Conservation (phyloP, 2,329 filamentous ascomycete genomes). For the Zelopaecilomyces penicillatus region DNA sequence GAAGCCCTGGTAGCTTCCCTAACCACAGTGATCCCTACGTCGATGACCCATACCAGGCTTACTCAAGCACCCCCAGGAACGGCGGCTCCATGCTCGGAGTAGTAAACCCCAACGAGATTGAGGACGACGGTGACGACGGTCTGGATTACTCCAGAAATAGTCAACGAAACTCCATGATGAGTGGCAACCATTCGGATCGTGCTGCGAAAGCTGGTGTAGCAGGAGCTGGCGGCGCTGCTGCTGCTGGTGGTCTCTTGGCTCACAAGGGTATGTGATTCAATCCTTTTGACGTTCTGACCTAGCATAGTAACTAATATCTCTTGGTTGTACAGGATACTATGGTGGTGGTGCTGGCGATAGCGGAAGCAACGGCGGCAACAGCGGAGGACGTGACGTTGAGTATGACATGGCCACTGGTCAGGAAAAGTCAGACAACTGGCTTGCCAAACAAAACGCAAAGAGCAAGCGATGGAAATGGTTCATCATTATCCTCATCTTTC, state of each 20-base stretch:
- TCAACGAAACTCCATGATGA: slow-evolving; percentile 51
- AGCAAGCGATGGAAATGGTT: slow-evolving; percentile 63
- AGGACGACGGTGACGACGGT: slow-evolving; percentile 83
- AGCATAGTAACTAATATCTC: not conserved
- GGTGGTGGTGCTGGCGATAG: not conserved
- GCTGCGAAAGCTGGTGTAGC: slow-evolving; percentile 20
- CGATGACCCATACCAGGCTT: slow-evolving; percentile 60
- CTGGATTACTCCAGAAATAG: slow-evolving; percentile 44
- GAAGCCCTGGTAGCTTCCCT: slow-evolving; percentile 32
- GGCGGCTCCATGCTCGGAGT: slow-evolving; percentile 44
- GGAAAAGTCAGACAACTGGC: slow-evolving; percentile 12
- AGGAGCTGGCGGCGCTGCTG: slow-evolving; percentile 36
- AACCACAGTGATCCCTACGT: slow-evolving; percentile 38
- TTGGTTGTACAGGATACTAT: not conserved
- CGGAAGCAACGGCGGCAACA: slow-evolving; percentile 10
- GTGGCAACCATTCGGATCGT: slow-evolving; percentile 39
- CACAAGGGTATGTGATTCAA: slow-evolving; percentile 15
- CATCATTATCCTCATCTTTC: slow-evolving; percentile 53
- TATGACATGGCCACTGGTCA: slow-evolving; percentile 5
- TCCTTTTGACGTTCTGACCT: not conserved
- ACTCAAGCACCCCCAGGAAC: slow-evolving; percentile 34
- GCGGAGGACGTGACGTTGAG: slow-evolving; percentile 9
- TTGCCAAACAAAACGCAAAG: slow-evolving; percentile 36
- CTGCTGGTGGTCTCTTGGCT: slow-evolving; percentile 27
- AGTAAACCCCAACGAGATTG: slow-evolving; percentile 71